Conservation (phyloP, 169 alveolate species). For the Babesia microti region DNA sequence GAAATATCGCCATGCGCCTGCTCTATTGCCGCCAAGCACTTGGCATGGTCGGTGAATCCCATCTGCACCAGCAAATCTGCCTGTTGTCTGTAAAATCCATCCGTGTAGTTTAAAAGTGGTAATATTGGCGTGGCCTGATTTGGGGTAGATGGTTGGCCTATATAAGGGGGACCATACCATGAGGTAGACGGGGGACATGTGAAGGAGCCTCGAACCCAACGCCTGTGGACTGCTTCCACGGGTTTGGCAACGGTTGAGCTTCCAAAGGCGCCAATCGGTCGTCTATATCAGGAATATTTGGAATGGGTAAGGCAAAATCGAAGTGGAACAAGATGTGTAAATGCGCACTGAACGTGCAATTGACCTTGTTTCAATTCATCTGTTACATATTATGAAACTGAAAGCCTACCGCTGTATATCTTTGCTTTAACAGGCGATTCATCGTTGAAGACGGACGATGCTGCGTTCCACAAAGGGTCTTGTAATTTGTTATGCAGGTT, state of each 20-base stretch:
- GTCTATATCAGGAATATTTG: no score
- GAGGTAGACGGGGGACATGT: background rate
- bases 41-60: conserved; percentile 66
- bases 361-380: no score
- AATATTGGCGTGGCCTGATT: no score
- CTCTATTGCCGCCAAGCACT: conserved; percentile 61
- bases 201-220: conserved; percentile 5
- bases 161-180: conserved; percentile 1
- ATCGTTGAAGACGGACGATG: conserved; percentile 9
- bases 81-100: conserved; percentile 36
- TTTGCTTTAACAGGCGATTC: conserved; percentile 2
- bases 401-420: no score
- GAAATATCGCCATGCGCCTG: conserved; percentile 67
- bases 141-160: background rate
- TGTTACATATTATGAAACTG: no score
- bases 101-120: background rate
- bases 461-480: conserved; percentile 58
- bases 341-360: no score
- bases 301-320: no score
- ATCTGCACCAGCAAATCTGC: conserved; percentile 55
- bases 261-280: no score
- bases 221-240: no score
- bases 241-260: conserved; percentile 37
- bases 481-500: conserved; percentile 62
- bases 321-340: no score